These are phyloP conservation scores for Trifolium subterraneum DNA, from an alignment of 306 rosid genomes.

Conservation along the genomic window DNA sequence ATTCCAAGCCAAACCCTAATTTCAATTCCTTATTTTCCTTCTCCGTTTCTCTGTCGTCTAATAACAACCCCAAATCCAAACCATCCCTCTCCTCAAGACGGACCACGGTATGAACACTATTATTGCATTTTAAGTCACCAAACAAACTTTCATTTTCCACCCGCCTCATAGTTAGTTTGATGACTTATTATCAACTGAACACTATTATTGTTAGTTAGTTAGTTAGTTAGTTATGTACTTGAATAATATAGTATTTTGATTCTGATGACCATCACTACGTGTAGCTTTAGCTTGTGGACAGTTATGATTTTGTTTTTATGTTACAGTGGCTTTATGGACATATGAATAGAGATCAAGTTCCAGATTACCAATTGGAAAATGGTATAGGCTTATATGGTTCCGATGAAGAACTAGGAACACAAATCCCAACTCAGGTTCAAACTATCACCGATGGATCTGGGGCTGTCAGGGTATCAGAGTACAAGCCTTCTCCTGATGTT, in stretches of 20 bases:
- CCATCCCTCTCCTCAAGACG: not conserved
- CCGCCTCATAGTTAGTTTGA: too few relatives aligned
- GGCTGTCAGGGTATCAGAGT: conserved; percentile 61
- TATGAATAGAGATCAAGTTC: conserved; percentile 55
- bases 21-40: not conserved
- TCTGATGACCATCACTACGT: too few relatives aligned
- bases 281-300: too few relatives aligned
- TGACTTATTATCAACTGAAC: too few relatives aligned
- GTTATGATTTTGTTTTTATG: conserved; percentile 42
- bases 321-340: conserved; percentile 77
- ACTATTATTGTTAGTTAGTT: too few relatives aligned
- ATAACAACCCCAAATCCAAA: not conserved
- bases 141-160: too few relatives aligned
- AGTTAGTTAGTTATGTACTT: too few relatives aligned
- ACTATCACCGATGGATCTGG: conserved; percentile 85
- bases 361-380: conserved; percentile 43
- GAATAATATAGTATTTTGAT: too few relatives aligned
- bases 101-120: not conserved
- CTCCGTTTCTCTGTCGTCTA: not conserved
- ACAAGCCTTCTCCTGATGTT: conserved; percentile 78
- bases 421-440: conserved; percentile 88
- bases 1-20: not conserved
- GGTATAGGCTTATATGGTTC: conserved; percentile 62
- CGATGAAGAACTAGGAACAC: conserved; percentile 68
- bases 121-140: too few relatives aligned